Percentiles rank a stretch among this genome's conserved stretches.
These are phyloP conservation scores for Eucalyptus cladocalyx DNA, from an alignment of 345 rosid genomes.

Conservation along the genomic window DNA sequence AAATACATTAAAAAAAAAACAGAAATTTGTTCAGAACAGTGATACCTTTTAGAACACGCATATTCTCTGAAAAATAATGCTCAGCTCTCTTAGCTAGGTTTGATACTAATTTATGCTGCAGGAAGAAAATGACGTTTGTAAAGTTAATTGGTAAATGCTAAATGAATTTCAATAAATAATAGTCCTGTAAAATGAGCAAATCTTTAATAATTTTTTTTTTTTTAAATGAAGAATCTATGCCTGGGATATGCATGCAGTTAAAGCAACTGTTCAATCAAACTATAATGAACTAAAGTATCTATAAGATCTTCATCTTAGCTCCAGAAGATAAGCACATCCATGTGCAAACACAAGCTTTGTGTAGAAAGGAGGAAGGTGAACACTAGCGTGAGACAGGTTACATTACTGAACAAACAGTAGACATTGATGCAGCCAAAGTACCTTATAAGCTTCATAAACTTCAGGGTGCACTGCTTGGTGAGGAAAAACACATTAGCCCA, in stretches of 20 bases:
- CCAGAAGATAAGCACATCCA: not conserved
- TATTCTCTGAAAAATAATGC: conserved; percentile 83
- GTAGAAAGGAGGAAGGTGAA: not conserved
- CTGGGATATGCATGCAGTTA: not conserved
- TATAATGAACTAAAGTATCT: not conserved
- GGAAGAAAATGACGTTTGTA: not conserved
- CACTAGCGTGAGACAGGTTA: not conserved
- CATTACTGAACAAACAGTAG: not conserved
- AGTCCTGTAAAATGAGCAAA: not conserved
- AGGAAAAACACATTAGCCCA: not conserved
- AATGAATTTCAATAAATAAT: not conserved
- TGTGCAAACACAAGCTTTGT: not conserved
- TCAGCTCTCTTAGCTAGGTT: conserved; percentile 74
- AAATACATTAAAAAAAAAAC: not conserved
- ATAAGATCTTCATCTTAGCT: not conserved
- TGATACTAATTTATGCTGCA: conserved; percentile 43
- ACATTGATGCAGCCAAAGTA: not conserved
- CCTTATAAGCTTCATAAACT: conserved; percentile 71
- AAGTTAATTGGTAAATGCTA: not conserved
- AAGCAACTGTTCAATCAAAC: not conserved
- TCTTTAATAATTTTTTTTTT: not conserved
- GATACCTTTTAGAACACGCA: conserved; percentile 63
- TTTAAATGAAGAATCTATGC: not conserved
- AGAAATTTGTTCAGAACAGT: not conserved
- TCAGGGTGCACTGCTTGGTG: conserved; percentile 47